phyloP scores from a whole-genome alignment of 2,329 filamentous ascomycete genomes.

The Microcyclosporella mali region DNA sequence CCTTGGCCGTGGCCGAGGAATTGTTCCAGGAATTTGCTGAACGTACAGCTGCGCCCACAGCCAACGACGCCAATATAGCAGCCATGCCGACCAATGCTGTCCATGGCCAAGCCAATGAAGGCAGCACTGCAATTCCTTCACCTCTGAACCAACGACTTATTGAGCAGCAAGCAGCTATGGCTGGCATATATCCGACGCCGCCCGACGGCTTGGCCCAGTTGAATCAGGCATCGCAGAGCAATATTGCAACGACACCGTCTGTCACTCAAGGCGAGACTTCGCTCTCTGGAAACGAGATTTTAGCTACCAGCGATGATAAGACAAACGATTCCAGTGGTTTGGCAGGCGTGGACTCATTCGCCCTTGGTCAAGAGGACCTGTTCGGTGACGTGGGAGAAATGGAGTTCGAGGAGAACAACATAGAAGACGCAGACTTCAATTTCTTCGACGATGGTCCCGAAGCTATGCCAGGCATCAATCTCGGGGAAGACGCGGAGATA shows the following conservation, averaged over 20 bases:
- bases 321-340: too few species aligned
- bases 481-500: background rate
- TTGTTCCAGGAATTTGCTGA: conserved; percentile 22
- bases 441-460: conserved; percentile 65
- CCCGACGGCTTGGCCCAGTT: conserved; percentile 49
- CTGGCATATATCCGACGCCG: conserved; percentile 65
- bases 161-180: conserved; percentile 34
- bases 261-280: conserved; percentile 11
- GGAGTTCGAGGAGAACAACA: conserved; percentile 18
- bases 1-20: conserved; percentile 24
- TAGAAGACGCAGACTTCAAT: conserved; percentile 72
- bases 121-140: conserved; percentile 18
- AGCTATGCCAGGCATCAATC: conserved; percentile 14
- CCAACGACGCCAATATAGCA: background rate
- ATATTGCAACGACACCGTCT: conserved; percentile 12
- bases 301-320: conserved; percentile 5
- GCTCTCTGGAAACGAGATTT: background rate
- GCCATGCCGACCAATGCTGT: background rate
- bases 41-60: conserved; percentile 17
- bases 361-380: conserved; percentile 51
- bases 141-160: conserved; percentile 35
- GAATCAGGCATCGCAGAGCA: conserved; percentile 19
- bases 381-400: conserved; percentile 55
- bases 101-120: background rate
- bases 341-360: conserved; percentile 6